Percentiles rank a stretch among this genome's conserved stretches.
Conservation (phyloP, 2,329 filamentous ascomycete genomes). For the Elsinoe necatrix region DNA sequence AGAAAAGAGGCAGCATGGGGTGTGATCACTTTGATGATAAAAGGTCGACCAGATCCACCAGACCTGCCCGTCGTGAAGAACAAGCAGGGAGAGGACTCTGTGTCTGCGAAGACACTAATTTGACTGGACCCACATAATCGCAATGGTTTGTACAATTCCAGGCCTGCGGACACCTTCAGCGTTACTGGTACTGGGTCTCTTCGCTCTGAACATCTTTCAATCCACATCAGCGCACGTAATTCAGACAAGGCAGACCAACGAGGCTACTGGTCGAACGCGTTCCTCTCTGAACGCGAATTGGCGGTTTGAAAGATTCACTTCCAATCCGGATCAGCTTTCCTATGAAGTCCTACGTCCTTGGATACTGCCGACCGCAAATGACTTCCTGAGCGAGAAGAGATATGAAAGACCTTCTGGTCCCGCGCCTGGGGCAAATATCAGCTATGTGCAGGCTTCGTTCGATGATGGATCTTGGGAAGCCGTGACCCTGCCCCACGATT, state of each 20-base stretch:
- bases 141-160: neutral
- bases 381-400: constrained; percentile 32
- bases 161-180: neutral
- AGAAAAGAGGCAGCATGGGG: neutral
- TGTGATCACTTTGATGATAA: neutral
- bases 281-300: constrained; percentile 30
- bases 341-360: constrained; percentile 34
- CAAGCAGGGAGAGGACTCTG: no score
- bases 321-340: constrained; percentile 31
- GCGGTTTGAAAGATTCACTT: constrained; percentile 33
- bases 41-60: neutral
- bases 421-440: constrained; percentile 25
- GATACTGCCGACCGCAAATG: constrained; percentile 37
- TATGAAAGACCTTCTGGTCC: constrained; percentile 28
- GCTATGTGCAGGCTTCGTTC: constrained; percentile 30
- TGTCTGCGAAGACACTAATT: neutral
- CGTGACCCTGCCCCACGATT: constrained; percentile 42
- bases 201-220: neutral
- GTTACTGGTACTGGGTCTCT: neutral
- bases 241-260: neutral
- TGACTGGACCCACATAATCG: neutral
- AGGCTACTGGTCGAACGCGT: neutral
- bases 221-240: neutral
- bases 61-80: neutral
- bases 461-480: constrained; percentile 37